Conservation (phyloP, 2,329 filamentous ascomycete species). For the Zalaria obscura region DNA sequence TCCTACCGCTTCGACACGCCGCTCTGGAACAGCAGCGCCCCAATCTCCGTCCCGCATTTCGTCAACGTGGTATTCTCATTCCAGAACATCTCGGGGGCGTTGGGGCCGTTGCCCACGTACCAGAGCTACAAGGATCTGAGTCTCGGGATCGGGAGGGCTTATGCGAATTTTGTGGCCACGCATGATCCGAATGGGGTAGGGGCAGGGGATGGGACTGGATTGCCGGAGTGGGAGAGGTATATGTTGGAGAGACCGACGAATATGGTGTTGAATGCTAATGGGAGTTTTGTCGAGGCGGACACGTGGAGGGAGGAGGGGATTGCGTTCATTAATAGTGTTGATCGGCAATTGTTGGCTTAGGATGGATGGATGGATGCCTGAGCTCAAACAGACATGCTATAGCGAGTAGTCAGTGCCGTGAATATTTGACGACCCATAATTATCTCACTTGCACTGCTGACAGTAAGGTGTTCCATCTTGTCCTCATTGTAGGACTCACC, state of each 20-base stretch:
- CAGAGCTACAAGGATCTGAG: slow-evolving; percentile 24
- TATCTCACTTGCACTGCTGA: too few relatives aligned
- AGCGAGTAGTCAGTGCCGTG: too few relatives aligned
- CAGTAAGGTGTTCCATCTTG: too few relatives aligned
- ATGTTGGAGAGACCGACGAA: slow-evolving; percentile 25
- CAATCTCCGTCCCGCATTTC: slow-evolving; percentile 33
- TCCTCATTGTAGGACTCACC: too few relatives aligned
- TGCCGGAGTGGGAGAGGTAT: slow-evolving; percentile 31
- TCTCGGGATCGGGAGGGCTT: slow-evolving; percentile 25
- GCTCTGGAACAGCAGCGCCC: slow-evolving; percentile 26
- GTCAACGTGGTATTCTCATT: slow-evolving; percentile 37
- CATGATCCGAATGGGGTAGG: slow-evolving; percentile 27
- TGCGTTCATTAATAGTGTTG: slow-evolving; percentile 24
- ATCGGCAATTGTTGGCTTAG: too few relatives aligned
- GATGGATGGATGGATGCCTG: too few relatives aligned
- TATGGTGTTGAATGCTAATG: slow-evolving; percentile 31
- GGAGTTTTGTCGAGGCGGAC: slow-evolving; percentile 31
- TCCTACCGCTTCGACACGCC: slow-evolving; percentile 37
- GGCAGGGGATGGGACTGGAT: slow-evolving; percentile 6
- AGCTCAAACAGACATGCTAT: too few relatives aligned
- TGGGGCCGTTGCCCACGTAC: slow-evolving; percentile 28
- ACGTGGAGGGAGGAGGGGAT: slow-evolving; percentile 35
- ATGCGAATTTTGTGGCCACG: slow-evolving; percentile 29
- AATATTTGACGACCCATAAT: too few relatives aligned
- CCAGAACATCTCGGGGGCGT: slow-evolving; percentile 33